Percentiles rank a stretch among this genome's conserved stretches.
Evolutionary conservation across 768 basidiomycete genomes (phyloP).

Genomic region (Tylopilus subfusipes): DNA sequence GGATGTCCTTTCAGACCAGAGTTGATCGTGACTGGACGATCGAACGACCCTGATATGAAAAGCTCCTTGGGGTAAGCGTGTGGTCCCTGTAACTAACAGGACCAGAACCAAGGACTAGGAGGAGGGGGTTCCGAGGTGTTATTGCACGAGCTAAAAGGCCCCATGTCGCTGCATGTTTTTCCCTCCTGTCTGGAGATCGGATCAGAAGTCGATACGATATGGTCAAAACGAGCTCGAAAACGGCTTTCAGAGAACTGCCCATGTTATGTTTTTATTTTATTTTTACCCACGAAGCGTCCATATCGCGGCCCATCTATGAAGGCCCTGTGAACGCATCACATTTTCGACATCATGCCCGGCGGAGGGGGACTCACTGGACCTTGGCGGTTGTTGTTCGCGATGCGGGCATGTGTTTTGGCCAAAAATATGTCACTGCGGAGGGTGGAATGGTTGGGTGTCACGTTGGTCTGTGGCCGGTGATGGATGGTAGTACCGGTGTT

Average conservation of each 20-base stretch:
- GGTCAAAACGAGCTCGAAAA: slow-evolving; percentile 29
- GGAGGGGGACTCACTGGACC: not conserved
- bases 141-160: not conserved
- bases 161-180: too few species aligned
- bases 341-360: not conserved
- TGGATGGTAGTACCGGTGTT: too few species aligned
- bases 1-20: not conserved
- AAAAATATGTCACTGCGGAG: not conserved
- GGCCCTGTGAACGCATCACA: slow-evolving; percentile 6
- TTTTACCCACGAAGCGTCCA: slow-evolving; percentile 23
- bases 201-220: slow-evolving; percentile 28
- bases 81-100: not conserved
- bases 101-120: too few species aligned
- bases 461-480: not conserved
- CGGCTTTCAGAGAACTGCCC: not conserved
- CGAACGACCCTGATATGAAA: slow-evolving; percentile 6
- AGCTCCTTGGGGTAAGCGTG: not conserved
- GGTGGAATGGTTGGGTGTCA: not conserved
- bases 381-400: not conserved
- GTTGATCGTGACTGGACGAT: not conserved
- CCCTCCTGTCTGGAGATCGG: slow-evolving; percentile 6
- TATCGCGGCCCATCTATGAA: slow-evolving; percentile 25
- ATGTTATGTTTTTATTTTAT: not conserved
- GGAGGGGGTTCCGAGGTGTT: slow-evolving; percentile 2
- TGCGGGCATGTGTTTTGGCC: not conserved